A percentile compares a stretch with the other conserved stretches of the same genome.
phyloP scores from a whole-genome alignment of 805 yeast species.

The Zygotorulaspora florentina region DNA sequence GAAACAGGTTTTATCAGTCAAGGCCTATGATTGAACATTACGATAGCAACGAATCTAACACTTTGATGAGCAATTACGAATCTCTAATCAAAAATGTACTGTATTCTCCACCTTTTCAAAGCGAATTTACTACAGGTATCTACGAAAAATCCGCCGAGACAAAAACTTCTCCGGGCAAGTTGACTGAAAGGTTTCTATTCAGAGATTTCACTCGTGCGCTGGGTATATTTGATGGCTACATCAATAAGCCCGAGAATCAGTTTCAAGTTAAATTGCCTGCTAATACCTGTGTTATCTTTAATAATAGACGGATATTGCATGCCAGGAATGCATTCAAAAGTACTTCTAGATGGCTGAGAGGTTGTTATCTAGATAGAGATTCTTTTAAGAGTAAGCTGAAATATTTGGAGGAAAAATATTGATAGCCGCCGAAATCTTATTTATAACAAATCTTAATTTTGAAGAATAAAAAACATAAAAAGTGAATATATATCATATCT shows the following conservation, averaged over 20 bases:
- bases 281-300: conserved; percentile 61
- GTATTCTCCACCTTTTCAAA: conserved; percentile 82
- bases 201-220: conserved; percentile 58
- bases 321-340: conserved; percentile 52
- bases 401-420: conserved; percentile 28
- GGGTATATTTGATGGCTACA: conserved; percentile 53
- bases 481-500: background rate
- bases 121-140: conserved; percentile 63
- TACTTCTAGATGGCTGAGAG: conserved; percentile 65
- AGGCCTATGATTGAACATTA: conserved; percentile 63
- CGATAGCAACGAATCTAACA: conserved; percentile 34
- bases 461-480: background rate
- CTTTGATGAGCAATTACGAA: conserved; percentile 30
- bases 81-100: conserved; percentile 51
- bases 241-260: conserved; percentile 52
- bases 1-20: conserved; percentile 56
- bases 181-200: conserved; percentile 42
- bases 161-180: conserved; percentile 35
- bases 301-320: conserved; percentile 67
- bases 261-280: conserved; percentile 51
- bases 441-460: background rate
- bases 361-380: conserved; percentile 71
- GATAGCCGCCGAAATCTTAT: conserved; percentile 9
- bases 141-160: conserved; percentile 33
- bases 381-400: conserved; percentile 60